Conservation (phyloP, 768 basidiomycete genomes). For the Xanthoconium stramineum region DNA sequence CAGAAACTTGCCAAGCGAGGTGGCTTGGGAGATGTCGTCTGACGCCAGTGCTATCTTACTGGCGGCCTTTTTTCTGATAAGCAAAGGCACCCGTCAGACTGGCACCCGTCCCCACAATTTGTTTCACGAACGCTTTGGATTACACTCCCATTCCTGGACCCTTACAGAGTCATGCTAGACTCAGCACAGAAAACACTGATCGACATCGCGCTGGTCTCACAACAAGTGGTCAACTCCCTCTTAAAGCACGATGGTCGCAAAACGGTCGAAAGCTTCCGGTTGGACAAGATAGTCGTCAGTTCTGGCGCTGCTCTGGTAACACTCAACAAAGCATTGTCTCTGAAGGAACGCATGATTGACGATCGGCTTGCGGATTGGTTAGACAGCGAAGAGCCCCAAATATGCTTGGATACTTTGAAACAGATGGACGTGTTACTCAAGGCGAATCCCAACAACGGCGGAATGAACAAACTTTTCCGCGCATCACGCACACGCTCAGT, state of each 20-base stretch:
- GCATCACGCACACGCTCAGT: background rate
- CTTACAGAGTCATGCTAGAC: background rate
- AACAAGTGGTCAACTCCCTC: background rate
- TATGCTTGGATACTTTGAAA: conserved; percentile 5
- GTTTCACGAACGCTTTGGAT: too few relatives aligned
- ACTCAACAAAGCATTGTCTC: background rate
- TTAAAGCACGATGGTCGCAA: background rate
- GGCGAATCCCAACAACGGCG: background rate
- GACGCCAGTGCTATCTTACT: too few relatives aligned
- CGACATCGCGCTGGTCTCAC: conserved; percentile 3
- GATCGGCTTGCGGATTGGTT: conserved; percentile 8
- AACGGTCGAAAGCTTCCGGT: conserved; percentile 2
- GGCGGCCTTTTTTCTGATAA: too few relatives aligned
- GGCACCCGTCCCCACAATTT: too few relatives aligned
- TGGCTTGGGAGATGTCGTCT: too few relatives aligned
- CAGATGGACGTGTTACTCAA: conserved; percentile 1
- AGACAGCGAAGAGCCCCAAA: background rate
- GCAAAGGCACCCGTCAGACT: too few relatives aligned
- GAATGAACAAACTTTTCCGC: background rate
- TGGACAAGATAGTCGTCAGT: conserved; percentile 8
- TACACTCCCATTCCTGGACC: too few relatives aligned
- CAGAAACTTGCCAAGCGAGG: too few relatives aligned
- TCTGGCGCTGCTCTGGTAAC: conserved; percentile 1
- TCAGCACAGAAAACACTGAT: conserved; percentile 2
- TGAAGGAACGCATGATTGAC: background rate